phyloP scores from a whole-genome alignment of 306 rosid species.

The Dryas drummondii region DNA sequence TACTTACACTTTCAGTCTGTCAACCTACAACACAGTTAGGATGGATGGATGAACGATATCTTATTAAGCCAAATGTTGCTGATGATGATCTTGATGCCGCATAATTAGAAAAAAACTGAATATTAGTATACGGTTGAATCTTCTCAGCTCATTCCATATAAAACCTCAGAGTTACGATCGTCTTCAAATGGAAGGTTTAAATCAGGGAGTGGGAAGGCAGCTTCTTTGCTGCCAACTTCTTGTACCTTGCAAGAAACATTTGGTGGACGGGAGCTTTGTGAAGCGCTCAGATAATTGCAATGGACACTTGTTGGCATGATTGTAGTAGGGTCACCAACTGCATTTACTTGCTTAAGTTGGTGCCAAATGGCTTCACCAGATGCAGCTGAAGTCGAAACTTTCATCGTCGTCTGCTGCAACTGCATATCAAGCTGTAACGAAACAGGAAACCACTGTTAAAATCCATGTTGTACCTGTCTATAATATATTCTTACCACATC shows the following conservation, averaged over 20 bases:
- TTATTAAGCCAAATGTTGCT: conserved; percentile 25
- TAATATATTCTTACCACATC: neutral
- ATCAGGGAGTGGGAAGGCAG: conserved; percentile 63
- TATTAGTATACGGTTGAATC: conserved; percentile 21
- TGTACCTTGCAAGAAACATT: conserved; percentile 35
- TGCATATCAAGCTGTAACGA: conserved; percentile 57
- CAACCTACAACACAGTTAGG: conserved; percentile 44
- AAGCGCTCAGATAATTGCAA: conserved; percentile 22
- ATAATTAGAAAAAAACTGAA: conserved; percentile 25
- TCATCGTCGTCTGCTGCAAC: conserved; percentile 32
- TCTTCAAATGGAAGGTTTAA: conserved; percentile 69
- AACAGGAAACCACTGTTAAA: conserved; percentile 25
- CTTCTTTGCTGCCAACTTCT: conserved; percentile 41
- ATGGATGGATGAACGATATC: conserved; percentile 23
- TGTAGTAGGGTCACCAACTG: conserved; percentile 26
- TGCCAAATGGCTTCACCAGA: conserved; percentile 22
- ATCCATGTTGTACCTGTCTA: neutral
- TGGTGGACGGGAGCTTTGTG: conserved; percentile 18
- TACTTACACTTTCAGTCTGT: conserved; percentile 47
- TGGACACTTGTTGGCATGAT: conserved; percentile 3
- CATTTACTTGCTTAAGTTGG: conserved; percentile 22
- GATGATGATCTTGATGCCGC: conserved; percentile 28
- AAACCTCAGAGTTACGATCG: conserved; percentile 23
- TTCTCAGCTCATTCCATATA: conserved; percentile 30
- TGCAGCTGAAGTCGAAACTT: conserved; percentile 20